Conservation (phyloP, 768 basidiomycete genomes). For the Hypholoma fasciculare region DNA sequence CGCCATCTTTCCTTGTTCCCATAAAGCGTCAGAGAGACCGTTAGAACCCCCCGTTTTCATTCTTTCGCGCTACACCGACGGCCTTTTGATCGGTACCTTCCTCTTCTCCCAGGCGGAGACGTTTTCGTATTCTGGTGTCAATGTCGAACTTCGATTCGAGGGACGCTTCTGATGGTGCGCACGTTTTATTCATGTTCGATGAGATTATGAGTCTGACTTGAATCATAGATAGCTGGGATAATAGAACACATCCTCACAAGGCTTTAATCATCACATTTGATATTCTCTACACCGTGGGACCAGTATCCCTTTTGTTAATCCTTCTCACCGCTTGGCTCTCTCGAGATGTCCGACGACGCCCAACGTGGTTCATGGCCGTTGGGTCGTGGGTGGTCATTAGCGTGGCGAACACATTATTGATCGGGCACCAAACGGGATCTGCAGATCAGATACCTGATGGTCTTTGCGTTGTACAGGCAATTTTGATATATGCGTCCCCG, state of each 20-base stretch:
- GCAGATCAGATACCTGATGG: not conserved
- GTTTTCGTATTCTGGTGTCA: not conserved
- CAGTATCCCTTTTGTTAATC: slow-evolving; percentile 7
- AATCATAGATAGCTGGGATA: not conserved
- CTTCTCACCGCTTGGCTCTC: slow-evolving; percentile 12
- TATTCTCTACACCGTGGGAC: slow-evolving; percentile 13
- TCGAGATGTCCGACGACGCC: slow-evolving; percentile 3
- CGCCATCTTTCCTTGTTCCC: not conserved
- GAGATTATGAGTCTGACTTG: not conserved
- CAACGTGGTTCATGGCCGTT: slow-evolving; percentile 13
- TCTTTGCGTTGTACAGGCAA: slow-evolving; percentile 13
- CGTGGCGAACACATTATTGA: slow-evolving; percentile 6
- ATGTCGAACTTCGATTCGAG: not conserved
- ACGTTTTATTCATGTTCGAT: not conserved
- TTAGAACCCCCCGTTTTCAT: not conserved
- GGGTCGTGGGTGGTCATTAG: slow-evolving; percentile 10
- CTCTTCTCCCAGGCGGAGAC: not conserved
- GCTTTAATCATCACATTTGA: slow-evolving; percentile 10
- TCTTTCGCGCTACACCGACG: not conserved
- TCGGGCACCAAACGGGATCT: slow-evolving; percentile 12
- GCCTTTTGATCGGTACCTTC: not conserved
- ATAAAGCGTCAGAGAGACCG: not conserved
- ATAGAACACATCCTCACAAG: not conserved
- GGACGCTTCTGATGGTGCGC: not conserved
- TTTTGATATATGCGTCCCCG: slow-evolving; percentile 12